Conservation (phyloP, 257 asterid genomes). For the Nicotiana benthamiana region DNA sequence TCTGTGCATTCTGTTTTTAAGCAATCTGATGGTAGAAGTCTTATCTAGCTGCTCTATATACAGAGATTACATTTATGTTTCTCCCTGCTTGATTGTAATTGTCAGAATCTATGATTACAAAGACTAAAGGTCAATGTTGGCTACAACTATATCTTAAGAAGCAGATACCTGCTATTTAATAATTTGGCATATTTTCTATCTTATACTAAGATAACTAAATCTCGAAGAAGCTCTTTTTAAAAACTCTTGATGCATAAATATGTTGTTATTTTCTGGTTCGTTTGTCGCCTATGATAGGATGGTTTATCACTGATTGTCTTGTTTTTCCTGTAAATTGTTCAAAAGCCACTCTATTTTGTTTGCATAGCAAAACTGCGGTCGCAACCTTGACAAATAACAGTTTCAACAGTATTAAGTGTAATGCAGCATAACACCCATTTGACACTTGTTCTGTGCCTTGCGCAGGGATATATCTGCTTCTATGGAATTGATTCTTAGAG, state of each 20-base stretch:
- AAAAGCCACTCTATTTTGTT: no score
- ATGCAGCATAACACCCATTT: background rate
- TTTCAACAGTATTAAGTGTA: background rate
- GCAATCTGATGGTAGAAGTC: no score
- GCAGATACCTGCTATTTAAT: background rate
- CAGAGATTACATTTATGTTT: no score
- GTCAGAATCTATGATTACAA: no score
- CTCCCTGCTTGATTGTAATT: no score
- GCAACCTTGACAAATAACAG: no score
- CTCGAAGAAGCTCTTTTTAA: background rate
- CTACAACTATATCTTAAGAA: background rate
- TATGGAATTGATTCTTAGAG: background rate
- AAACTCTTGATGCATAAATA: background rate
- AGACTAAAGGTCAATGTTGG: no score
- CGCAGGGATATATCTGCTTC: background rate
- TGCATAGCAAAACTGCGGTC: no score
- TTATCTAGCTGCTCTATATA: no score
- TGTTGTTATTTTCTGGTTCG: background rate
- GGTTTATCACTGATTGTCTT: background rate
- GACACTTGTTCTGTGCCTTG: background rate
- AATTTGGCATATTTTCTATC: background rate
- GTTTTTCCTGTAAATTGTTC: background rate
- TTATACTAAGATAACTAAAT: background rate
- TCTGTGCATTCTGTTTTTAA: no score
- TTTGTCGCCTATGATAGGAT: background rate